Percentiles rank a stretch among this genome's conserved stretches.
These are phyloP conservation scores for Penicillium atrosanguineum DNA, from an alignment of 495 filamentous ascomycete genomes.

Conservation along the genomic window DNA sequence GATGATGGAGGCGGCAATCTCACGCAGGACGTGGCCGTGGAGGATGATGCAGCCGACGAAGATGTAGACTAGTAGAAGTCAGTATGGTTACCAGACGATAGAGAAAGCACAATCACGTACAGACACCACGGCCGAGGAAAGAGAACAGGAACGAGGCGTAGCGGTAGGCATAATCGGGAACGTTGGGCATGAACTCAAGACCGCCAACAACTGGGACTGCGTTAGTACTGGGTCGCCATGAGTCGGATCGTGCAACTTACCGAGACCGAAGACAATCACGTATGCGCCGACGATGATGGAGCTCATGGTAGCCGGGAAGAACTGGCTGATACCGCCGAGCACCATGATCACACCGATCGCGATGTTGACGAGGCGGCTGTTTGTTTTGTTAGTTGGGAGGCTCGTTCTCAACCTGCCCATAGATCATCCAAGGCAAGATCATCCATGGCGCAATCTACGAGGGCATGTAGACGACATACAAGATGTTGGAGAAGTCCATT, in stretches of 20 bases:
- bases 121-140: constrained; percentile 91
- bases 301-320: constrained; percentile 52
- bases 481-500: constrained; percentile 60
- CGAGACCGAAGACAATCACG: constrained; percentile 83
- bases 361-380: constrained; percentile 90
- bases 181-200: constrained; percentile 76
- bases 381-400: background rate
- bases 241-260: constrained; percentile 48
- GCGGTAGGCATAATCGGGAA: constrained; percentile 84
- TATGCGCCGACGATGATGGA: constrained; percentile 78
- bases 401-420: background rate
- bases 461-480: constrained; percentile 39
- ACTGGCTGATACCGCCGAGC: constrained; percentile 84
- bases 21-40: constrained; percentile 53
- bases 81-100: constrained; percentile 18
- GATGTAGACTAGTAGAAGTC: constrained; percentile 73
- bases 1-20: constrained; percentile 68
- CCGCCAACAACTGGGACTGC: constrained; percentile 38
- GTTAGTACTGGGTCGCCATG: constrained; percentile 8
- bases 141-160: constrained; percentile 98
- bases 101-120: constrained; percentile 53
- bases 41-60: constrained; percentile 87
- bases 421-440: background rate
- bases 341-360: constrained; percentile 85
- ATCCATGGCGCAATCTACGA: background rate